Base-by-base conservation (phyloP, 495 filamentous ascomycete genomes). In the Xylaria nigripes region DNA sequence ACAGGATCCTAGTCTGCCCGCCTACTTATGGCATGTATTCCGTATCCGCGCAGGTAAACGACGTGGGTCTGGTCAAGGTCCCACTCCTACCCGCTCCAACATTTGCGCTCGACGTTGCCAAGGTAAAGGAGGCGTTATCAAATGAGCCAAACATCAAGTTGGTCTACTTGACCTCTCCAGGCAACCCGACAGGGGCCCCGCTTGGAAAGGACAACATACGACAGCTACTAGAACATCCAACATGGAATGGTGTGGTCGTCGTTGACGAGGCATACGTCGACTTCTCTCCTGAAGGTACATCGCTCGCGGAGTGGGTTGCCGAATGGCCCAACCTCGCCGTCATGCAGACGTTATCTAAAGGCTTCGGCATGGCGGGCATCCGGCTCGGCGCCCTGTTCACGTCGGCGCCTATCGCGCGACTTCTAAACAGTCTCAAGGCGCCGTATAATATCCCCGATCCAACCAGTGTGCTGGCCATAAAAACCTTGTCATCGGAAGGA, bases 11-110 rank as follows among this genome's bases (percentile, higher is more conserved):
- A 12, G 90, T 88, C 23, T 96, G 90, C 64, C 93, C 93, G 19
- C 93, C 94, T 0, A 98, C 93, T 0, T 98, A 98, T 71, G 93
- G 93, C 62, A 98, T 98, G 93, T 97, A 98, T 72, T 77, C 81
- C 21, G 93, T 97, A 16, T 93, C 87, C 45, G 93, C 94, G 0
- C 84, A 91, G 61, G 84, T 95, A 54, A 98, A 98, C 72, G 94
- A 97, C 62, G 71, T 98, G 22, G 79, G 78, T 15, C 77, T 97
- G 7, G 86, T 95, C 61, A 88, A 86, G 65, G 84, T 96, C 16
- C 87, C 89, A 1, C 73, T 97, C n/a, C 62, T 74, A 0, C 67
- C 70, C 0, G 76, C 75, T 0, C 77, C 76, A 0, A 73, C 65
- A 18, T 97, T 97, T 70, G 75, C 70, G 36, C 71, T 94, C 27